Evolutionary conservation across 768 basidiomycete species (phyloP).

Genomic region (Hydnomerulius pinastri): DNA sequence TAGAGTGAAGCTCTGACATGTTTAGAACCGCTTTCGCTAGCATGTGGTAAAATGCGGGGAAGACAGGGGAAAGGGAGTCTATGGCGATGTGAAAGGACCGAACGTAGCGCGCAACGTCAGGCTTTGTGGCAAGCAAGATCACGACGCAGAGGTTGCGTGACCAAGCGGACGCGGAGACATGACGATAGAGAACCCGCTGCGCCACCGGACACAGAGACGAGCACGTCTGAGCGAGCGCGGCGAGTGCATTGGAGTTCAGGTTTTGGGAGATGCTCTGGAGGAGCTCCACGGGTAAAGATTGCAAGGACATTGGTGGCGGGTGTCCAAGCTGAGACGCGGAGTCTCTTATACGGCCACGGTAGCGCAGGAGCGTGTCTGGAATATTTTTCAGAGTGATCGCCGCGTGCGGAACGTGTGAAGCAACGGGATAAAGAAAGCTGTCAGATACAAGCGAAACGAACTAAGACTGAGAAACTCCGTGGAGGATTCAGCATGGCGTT

Average conservation of each 20-base stretch:
- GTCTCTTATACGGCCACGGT: slow-evolving; percentile 13
- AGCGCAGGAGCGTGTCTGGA: slow-evolving; percentile 4
- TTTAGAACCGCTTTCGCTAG: slow-evolving; percentile 55
- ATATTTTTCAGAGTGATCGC: slow-evolving; percentile 36
- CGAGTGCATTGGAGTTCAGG: slow-evolving; percentile 41
- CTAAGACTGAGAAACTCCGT: slow-evolving; percentile 16
- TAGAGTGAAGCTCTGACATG: slow-evolving; percentile 61
- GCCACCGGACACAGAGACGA: slow-evolving; percentile 49
- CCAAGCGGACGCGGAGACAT: slow-evolving; percentile 47
- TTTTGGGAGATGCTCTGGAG: slow-evolving; percentile 51
- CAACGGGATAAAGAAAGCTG: slow-evolving; percentile 6
- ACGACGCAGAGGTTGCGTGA: slow-evolving; percentile 51
- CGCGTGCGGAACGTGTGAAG: slow-evolving; percentile 31
- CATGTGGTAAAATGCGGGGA: slow-evolving; percentile 47
- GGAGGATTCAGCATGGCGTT: slow-evolving; percentile 7
- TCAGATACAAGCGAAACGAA: slow-evolving; percentile 14
- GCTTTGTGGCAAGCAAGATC: slow-evolving; percentile 54
- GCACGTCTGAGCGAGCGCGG: slow-evolving; percentile 47
- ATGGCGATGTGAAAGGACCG: slow-evolving; percentile 60
- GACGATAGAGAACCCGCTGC: slow-evolving; percentile 63
- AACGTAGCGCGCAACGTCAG: slow-evolving; percentile 62
- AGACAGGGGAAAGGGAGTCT: slow-evolving; percentile 40
- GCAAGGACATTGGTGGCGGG: slow-evolving; percentile 43
- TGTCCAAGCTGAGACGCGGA: slow-evolving; percentile 1
- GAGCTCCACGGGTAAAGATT: slow-evolving; percentile 61